phyloP scores from a whole-genome alignment of 2,329 filamentous ascomycete species.

The Clarireedia hainanense region DNA sequence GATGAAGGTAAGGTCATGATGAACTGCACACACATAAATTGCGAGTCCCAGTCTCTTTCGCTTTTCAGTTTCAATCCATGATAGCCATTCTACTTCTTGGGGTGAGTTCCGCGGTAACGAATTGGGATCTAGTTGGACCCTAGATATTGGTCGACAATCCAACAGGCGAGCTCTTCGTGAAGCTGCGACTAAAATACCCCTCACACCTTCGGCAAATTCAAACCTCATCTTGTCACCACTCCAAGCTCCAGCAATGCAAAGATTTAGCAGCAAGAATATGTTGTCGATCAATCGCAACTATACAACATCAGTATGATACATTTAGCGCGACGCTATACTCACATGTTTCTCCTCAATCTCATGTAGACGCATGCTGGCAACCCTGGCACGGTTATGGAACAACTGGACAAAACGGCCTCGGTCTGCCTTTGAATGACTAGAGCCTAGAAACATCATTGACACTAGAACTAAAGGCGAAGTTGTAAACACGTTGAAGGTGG shows the following conservation, averaged over 20 bases:
- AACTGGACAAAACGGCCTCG: constrained; percentile 22
- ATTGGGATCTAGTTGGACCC: constrained; percentile 14
- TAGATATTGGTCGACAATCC: constrained; percentile 20
- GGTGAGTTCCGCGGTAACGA: constrained; percentile 12
- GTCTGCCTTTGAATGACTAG: constrained; percentile 23
- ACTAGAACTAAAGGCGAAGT: constrained; percentile 20
- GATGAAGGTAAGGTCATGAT: not conserved
- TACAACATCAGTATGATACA: constrained; percentile 4
- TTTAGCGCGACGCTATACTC: not conserved
- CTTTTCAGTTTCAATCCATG: constrained; percentile 27
- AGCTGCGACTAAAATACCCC: constrained; percentile 23
- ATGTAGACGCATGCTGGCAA: constrained; percentile 17
- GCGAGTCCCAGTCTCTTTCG: constrained; percentile 23
- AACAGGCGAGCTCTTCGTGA: constrained; percentile 21
- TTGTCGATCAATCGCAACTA: constrained; percentile 23
- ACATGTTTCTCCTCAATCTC: constrained; percentile 23
- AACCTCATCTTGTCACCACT: constrained; percentile 24
- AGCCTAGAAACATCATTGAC: constrained; percentile 27
- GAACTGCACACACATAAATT: constrained; percentile 21
- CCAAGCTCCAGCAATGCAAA: constrained; percentile 25
- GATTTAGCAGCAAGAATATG: constrained; percentile 24
- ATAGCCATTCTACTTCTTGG: constrained; percentile 20
- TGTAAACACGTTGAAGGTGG: constrained; percentile 24
- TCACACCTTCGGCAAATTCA: constrained; percentile 25
- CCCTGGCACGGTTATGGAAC: constrained; percentile 23